Evolutionary conservation across 1,139 yeast species (phyloP), one percentile per base, ranked within the genome.

Genomic region (Meyerozyma carpophila): DNA sequence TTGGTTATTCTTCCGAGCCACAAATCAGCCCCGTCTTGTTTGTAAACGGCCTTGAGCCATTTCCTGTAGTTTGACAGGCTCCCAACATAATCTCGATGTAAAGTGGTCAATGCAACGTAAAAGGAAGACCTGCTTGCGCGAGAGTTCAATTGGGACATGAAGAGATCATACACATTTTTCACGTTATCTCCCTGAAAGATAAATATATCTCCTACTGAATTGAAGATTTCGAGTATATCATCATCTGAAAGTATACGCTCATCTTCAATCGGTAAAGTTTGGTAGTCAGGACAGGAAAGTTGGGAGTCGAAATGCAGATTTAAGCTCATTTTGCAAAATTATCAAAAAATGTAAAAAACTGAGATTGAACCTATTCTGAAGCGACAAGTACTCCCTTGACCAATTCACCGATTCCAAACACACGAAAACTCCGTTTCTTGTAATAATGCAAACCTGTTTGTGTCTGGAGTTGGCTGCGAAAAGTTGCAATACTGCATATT

Each of bases 81-180:
- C 7, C 51, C 52, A 44, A 52, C 51, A 41, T 51, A 52, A 43
- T 52, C 54, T 11, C 45, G 52, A 37, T 52, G 51, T 13, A 52
- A 36, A 3, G 49, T 42, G 31, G 44, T 39, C 14, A 52, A 44
- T 10, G 56, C 54, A 41, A 41, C 41, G 8, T 36, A 37, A 3
- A 52, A 52, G 8, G 47, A 44, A 39, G 47, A 38, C 8, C 56
- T 28, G 13, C 51, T 45, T 8, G 56, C 47, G 8, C 56, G 42
- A 2, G 54, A 51, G 36, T 52, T 52, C 28, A 52, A 47, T 37
- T 48, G 37, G 8, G 50, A 42, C 52, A 52, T 46, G 27, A 51
- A 46, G 41, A 47, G 47, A 20, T 51, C 47, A 28, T 37, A 43
- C 43, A 52, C 50, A 41, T 52, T 52, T 5, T 40, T 38, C 31